phyloP scores from a whole-genome alignment of 1,284 basidiomycete species.

The Rhodotorula sp. region DNA sequence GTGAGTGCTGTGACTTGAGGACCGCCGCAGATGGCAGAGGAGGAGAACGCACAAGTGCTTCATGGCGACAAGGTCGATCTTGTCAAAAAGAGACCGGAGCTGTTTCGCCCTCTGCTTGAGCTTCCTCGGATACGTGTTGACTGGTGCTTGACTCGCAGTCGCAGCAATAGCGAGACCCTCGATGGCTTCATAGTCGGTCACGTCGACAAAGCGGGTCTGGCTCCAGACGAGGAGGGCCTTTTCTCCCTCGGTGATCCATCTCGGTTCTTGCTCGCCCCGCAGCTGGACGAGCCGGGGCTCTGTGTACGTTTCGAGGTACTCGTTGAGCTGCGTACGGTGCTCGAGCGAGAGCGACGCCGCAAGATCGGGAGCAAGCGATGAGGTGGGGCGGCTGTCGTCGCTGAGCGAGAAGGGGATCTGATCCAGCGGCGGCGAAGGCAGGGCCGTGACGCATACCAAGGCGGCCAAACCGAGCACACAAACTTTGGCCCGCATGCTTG shows the following conservation, averaged over 20 bases:
- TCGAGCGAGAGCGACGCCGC: neutral
- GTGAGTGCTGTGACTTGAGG: no score
- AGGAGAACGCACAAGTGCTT: constrained; percentile 34
- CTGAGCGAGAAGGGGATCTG: neutral
- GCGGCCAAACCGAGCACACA: neutral
- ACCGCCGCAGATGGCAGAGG: no score
- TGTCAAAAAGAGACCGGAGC: constrained; percentile 42
- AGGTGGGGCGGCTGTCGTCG: neutral
- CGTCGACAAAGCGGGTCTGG: constrained; percentile 41
- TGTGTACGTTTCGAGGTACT: constrained; percentile 31
- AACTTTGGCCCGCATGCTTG: neutral
- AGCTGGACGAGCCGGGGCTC: constrained; percentile 20
- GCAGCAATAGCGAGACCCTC: neutral
- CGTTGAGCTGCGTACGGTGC: constrained; percentile 18
- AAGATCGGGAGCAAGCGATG: no score
- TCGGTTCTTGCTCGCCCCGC: constrained; percentile 6
- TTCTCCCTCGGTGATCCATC: constrained; percentile 41
- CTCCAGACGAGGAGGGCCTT: constrained; percentile 42
- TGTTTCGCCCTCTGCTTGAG: constrained; percentile 14
- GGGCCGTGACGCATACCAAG: neutral
- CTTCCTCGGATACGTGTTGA: constrained; percentile 17
- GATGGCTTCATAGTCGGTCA: constrained; percentile 37
- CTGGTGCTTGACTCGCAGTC: neutral
- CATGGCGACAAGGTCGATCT: constrained; percentile 68
- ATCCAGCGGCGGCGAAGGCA: neutral